phyloP scores from a whole-genome alignment of 2,329 filamentous ascomycete species.

The Penicillium verrucosum region DNA sequence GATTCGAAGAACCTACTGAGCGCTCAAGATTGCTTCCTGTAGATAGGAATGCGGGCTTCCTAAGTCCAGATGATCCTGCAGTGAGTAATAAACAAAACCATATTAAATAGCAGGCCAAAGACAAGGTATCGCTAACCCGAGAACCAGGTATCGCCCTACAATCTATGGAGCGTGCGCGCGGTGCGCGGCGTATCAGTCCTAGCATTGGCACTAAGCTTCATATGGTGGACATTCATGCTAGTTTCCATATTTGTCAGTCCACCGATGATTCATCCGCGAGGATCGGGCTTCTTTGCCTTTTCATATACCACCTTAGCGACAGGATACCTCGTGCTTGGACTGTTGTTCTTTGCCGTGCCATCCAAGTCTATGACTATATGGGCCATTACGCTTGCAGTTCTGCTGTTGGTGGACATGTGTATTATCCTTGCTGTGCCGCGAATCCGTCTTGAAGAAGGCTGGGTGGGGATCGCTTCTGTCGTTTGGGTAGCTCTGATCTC shows the following conservation, averaged over 20 bases:
- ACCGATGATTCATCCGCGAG: constrained; percentile 77
- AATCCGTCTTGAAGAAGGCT: constrained; percentile 79
- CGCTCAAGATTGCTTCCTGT: constrained; percentile 22
- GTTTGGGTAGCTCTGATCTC: constrained; percentile 78
- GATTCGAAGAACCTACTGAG: constrained; percentile 27
- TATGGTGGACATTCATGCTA: constrained; percentile 93
- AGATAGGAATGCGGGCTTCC: constrained; percentile 7
- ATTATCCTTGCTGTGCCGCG: constrained; percentile 72
- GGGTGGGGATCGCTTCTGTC: constrained; percentile 83
- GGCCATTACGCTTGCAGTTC: constrained; percentile 62
- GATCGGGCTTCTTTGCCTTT: constrained; percentile 90
- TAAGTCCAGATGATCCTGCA: constrained; percentile 25
- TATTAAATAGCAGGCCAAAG: background rate
- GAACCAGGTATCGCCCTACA: constrained; percentile 73
- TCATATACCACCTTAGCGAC: constrained; percentile 76
- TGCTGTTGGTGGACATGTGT: constrained; percentile 72
- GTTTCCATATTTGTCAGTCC: constrained; percentile 88
- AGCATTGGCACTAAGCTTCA: constrained; percentile 70
- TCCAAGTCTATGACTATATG: constrained; percentile 74
- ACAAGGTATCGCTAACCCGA: background rate
- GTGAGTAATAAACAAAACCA: constrained; percentile 7
- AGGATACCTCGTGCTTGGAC: constrained; percentile 68
- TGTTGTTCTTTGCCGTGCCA: constrained; percentile 85
- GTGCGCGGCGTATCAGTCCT: constrained; percentile 74
- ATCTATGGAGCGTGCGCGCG: constrained; percentile 84